Conservation (phyloP, 2,329 filamentous ascomycete species). For the Monosporascus sp. region DNA sequence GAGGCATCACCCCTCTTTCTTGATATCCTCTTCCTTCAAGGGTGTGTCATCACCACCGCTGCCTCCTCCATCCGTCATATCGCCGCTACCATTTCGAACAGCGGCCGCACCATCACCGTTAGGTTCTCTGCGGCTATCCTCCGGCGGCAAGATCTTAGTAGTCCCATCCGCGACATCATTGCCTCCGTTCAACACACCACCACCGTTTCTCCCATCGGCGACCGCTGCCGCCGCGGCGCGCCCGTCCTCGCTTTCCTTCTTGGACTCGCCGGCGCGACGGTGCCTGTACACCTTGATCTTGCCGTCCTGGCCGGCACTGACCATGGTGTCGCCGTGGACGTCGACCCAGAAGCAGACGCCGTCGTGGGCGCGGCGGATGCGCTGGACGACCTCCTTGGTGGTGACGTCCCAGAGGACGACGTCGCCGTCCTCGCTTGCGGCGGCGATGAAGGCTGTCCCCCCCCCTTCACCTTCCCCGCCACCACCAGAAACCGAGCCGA, state of each 20-base stretch:
- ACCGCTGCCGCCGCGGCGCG: conserved; percentile 6
- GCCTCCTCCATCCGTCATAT: conserved; percentile 17
- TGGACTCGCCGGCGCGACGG: background rate
- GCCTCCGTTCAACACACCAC: background rate
- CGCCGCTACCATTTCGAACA: background rate
- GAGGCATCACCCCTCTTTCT: conserved; percentile 26
- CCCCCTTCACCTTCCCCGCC: conserved; percentile 13
- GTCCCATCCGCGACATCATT: background rate
- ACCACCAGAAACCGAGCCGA: conserved; percentile 44
- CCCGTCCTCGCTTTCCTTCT: background rate
- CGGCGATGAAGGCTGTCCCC: conserved; percentile 58
- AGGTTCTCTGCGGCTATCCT: background rate
- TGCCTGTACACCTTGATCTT: conserved; percentile 45
- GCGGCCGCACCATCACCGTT: background rate
- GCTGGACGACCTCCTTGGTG: conserved; percentile 77
- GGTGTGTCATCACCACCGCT: conserved; percentile 48
- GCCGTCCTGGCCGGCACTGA: conserved; percentile 51
- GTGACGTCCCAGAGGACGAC: conserved; percentile 88
- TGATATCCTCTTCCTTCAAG: conserved; percentile 33
- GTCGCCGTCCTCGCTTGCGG: conserved; percentile 81
- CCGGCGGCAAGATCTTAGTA: background rate
- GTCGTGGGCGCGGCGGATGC: conserved; percentile 44
- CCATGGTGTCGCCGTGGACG: conserved; percentile 50
- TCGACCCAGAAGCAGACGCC: conserved; percentile 65
- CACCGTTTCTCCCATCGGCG: conserved; percentile 5